These are phyloP conservation scores for Cutaneotrichosporon curvatum DNA, from an alignment of 1,284 basidiomycete species.

Conservation along the genomic window DNA sequence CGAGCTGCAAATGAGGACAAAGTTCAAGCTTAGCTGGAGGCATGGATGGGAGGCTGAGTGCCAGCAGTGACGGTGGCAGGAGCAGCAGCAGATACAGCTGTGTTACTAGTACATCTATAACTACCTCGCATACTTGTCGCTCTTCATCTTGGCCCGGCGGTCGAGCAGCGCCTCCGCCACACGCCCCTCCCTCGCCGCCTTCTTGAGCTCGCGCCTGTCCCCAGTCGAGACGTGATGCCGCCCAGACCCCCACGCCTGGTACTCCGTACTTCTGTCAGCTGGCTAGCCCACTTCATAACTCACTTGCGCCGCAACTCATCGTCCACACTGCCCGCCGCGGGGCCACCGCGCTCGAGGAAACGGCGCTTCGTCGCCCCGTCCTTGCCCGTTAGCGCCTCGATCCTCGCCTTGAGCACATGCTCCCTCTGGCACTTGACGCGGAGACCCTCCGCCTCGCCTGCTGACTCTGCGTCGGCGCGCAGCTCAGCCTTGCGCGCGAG, in stretches of 20 bases:
- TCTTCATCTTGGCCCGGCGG: constrained; percentile 82
- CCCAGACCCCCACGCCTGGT: constrained; percentile 82
- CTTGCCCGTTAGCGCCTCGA: constrained; percentile 3
- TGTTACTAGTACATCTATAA: too few relatives aligned
- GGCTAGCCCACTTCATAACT: constrained; percentile 14
- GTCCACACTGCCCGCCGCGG: constrained; percentile 44
- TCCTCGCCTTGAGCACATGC: constrained; percentile 73
- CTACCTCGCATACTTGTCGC: constrained; percentile 23
- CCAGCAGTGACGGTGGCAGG: too few relatives aligned
- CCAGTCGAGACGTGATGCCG: constrained; percentile 54
- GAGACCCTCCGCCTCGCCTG: constrained; percentile 71
- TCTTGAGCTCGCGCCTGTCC: constrained; percentile 65
- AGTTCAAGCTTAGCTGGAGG: too few relatives aligned
- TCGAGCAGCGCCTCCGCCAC: constrained; percentile 83
- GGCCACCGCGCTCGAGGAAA: constrained; percentile 53
- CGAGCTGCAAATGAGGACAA: too few relatives aligned
- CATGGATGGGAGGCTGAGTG: too few relatives aligned
- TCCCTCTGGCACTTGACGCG: constrained; percentile 85
- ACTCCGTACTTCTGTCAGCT: constrained; percentile 47
- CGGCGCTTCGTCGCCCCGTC: constrained; percentile 48
- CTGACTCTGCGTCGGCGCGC: constrained; percentile 77
- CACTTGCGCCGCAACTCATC: constrained; percentile 47
- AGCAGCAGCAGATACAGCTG: too few relatives aligned
- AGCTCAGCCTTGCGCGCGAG: constrained; percentile 53
- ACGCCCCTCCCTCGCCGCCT: constrained; percentile 76